Evolutionary conservation across 2,329 filamentous ascomycete genomes (phyloP), one percentile per base, ranked within the genome.

Genomic region (Thelonectria rubi): DNA sequence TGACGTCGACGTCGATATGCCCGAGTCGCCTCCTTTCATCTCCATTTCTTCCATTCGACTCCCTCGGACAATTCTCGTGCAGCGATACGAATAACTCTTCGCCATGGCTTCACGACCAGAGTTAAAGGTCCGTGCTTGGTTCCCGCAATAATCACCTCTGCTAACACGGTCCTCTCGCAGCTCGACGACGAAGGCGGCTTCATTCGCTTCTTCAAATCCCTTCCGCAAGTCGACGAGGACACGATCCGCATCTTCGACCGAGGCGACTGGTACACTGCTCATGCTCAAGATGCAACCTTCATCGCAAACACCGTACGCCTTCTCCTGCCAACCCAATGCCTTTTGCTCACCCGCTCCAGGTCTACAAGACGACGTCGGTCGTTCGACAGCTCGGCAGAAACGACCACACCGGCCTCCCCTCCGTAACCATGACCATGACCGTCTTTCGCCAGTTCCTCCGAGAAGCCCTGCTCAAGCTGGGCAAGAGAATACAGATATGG

Each of bases 281-380:
- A 97, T 73, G 92, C 91, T 48, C 86, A 92, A 59, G 89, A 96
- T 87, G 92, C 92, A 53, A 87, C 86, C 67, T 94, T 93, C 75
- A 94, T 96, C 69, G 92, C 92, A 12, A 86, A 88, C 66, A 92
- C 90, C 17, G 90, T 91, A 77, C 63, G 47, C 8, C 14, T n/a
- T 32, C 9, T 3, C 12, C 20, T 2, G 8, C 15, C 9, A 3
- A 12, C 21, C 37, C 37, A 30, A 30, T 30, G 26, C 26, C 8
- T 30, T 18, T 20, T 17, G n/a, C 54, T 56, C 8, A 50, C n/a
- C 24, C 8, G 9, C 46, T 18, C 45, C 55, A 91, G 89, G 91
- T 98, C 62, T 99, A 99, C 85, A 97, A 97, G 80, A 98, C 95
- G 5, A 98, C 94, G 2, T 97, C 95, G 0, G 95, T 99, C 15